A percentile compares a stretch with the other conserved stretches of the same genome.
These are phyloP conservation scores for Linnemannia hyalina DNA, from an alignment of 192 early-diverging fungal species.

Conservation along the genomic window DNA sequence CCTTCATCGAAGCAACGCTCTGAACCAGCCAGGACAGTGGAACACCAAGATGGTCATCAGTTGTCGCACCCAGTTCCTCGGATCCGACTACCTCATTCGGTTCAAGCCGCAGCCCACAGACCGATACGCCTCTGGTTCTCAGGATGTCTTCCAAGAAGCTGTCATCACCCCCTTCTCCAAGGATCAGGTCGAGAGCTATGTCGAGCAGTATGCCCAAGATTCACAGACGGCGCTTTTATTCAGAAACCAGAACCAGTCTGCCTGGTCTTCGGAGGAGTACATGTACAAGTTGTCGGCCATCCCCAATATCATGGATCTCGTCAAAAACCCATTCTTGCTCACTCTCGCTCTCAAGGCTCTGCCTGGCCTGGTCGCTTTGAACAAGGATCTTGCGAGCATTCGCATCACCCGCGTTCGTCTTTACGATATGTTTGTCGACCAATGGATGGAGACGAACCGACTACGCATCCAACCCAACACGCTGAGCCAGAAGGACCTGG, in stretches of 20 bases:
- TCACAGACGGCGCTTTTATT: no score
- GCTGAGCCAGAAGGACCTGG: background rate
- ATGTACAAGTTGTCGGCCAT: background rate
- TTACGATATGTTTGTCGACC: background rate
- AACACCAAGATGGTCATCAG: background rate
- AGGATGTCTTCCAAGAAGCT: background rate
- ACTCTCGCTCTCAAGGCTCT: background rate
- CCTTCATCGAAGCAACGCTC: no score
- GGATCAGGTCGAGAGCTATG: background rate
- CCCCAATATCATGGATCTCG: background rate
- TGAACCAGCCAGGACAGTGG: background rate
- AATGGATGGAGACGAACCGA: background rate
- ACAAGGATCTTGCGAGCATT: background rate
- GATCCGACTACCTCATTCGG: background rate
- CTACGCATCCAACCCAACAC: background rate
- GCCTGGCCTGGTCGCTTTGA: background rate
- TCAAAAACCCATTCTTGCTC: background rate
- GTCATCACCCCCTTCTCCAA: background rate
- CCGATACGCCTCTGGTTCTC: background rate
- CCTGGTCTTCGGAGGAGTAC: background rate
- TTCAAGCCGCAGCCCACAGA: background rate
- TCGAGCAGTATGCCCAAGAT: background rate
- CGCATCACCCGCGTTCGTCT: background rate
- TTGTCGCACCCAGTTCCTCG: background rate
- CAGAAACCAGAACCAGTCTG: no score